Conservation (phyloP, 2,329 filamentous ascomycete species). For the Trichothecium roseum region DNA sequence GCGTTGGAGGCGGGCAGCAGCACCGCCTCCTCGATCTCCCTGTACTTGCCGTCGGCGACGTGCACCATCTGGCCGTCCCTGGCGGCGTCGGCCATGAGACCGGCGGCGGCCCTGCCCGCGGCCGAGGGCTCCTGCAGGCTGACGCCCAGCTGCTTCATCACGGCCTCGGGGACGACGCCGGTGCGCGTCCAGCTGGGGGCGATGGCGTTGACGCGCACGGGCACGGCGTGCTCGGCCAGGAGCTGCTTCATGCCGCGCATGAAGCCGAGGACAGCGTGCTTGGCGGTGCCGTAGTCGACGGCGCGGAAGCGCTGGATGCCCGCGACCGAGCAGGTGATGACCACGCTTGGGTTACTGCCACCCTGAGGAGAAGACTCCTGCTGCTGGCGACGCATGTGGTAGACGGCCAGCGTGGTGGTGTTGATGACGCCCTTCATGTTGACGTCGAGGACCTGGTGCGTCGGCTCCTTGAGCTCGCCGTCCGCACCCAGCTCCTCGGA, state of each 20-base stretch:
- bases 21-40: conserved; percentile 41
- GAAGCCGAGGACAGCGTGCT: conserved; percentile 44
- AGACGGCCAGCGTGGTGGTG: conserved; percentile 34
- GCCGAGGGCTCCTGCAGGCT: conserved; percentile 31
- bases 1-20: conserved; percentile 16
- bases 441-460: conserved; percentile 31
- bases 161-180: conserved; percentile 27
- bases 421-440: conserved; percentile 39
- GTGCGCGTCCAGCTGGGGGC: conserved; percentile 45
- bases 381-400: conserved; percentile 37
- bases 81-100: conserved; percentile 36
- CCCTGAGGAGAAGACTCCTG: conserved; percentile 21
- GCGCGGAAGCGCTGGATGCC: conserved; percentile 38
- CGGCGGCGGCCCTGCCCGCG: conserved; percentile 36
- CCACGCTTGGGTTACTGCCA: conserved; percentile 44
- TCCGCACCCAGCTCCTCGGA: conserved; percentile 33
- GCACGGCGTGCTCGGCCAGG: conserved; percentile 22
- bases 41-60: conserved; percentile 33
- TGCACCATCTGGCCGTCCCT: conserved; percentile 44
- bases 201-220: conserved; percentile 45
- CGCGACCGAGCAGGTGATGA: conserved; percentile 40
- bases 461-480: conserved; percentile 37
- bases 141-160: conserved; percentile 27
- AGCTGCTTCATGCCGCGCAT: conserved; percentile 33
- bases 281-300: conserved; percentile 43